phyloP scores from a whole-genome alignment of 768 basidiomycete species.

The Sistotremastrum suecicum region DNA sequence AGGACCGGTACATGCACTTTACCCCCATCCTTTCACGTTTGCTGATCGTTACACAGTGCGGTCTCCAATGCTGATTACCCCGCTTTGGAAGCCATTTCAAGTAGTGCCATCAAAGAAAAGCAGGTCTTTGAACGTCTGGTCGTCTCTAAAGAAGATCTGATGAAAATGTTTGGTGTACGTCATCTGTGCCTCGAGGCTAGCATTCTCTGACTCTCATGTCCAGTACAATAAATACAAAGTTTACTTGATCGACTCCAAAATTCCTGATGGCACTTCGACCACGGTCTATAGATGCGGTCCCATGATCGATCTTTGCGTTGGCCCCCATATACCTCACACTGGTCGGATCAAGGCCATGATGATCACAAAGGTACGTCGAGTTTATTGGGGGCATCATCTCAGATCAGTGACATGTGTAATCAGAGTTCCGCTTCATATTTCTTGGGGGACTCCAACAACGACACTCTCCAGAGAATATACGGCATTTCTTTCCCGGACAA shows the following conservation, averaged over 20 bases:
- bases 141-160: slow-evolving; percentile 84
- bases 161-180: slow-evolving; percentile 90
- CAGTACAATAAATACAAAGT: slow-evolving; percentile 99
- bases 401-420: neutral
- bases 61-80: slow-evolving; percentile 78
- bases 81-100: slow-evolving; percentile 75
- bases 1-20: slow-evolving; percentile 38
- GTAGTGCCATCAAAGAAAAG: slow-evolving; percentile 85
- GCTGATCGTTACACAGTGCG: slow-evolving; percentile 29
- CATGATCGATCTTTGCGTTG: slow-evolving; percentile 94
- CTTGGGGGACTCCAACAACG: slow-evolving; percentile 85
- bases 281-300: slow-evolving; percentile 98
- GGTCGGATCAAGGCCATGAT: slow-evolving; percentile 96
- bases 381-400: neutral
- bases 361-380: slow-evolving; percentile 66
- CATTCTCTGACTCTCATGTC: slow-evolving; percentile 2
- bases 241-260: slow-evolving; percentile 88
- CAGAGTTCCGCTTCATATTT: slow-evolving; percentile 98
- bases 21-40: neutral
- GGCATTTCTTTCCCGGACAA: slow-evolving; percentile 98
- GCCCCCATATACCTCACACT: slow-evolving; percentile 96
- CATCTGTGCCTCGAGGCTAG: neutral
- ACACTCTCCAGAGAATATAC: slow-evolving; percentile 90
- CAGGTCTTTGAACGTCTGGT: slow-evolving; percentile 94
- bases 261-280: slow-evolving; percentile 90